phyloP scores from a whole-genome alignment of 106 monocot genomes.

The Apostasia shenzhenica region DNA sequence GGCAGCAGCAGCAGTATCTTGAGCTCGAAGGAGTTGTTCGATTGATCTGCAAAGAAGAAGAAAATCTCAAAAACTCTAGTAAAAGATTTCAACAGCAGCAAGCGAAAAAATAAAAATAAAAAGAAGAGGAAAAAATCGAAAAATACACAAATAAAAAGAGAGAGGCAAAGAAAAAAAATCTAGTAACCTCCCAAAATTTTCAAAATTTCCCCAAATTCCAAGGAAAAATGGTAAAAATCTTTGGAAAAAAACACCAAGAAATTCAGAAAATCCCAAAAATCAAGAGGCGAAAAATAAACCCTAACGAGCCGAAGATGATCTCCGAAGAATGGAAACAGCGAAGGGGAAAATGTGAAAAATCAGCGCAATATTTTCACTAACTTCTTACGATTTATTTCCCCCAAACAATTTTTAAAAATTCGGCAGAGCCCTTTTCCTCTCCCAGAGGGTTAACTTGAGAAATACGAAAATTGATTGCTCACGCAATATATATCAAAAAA shows the following conservation, averaged over 20 bases:
- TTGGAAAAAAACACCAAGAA: neutral
- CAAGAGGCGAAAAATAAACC: slow-evolving; percentile 12
- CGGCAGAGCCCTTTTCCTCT: slow-evolving; percentile 5
- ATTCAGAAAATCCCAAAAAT: slow-evolving; percentile 17
- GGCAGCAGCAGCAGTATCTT: neutral
- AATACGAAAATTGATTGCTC: neutral
- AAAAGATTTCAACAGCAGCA: slow-evolving; percentile 3
- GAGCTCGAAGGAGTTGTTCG: too few relatives aligned
- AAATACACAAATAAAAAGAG: slow-evolving; percentile 5
- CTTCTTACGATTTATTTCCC: slow-evolving; percentile 7
- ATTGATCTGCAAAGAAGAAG: neutral
- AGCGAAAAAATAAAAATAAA: slow-evolving; percentile 4
- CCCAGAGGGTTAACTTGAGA: slow-evolving; percentile 11
- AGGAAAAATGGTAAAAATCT: slow-evolving; percentile 7
- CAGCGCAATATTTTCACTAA: slow-evolving; percentile 16
- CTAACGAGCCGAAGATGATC: neutral
- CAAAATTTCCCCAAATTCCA: slow-evolving; percentile 18
- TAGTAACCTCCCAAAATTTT: slow-evolving; percentile 12
- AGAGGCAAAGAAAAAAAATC: slow-evolving; percentile 17
- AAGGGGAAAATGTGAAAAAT: slow-evolving; percentile 32
- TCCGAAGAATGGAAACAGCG: slow-evolving; percentile 3
- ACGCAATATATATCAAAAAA: too few relatives aligned
- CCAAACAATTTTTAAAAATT: slow-evolving; percentile 9
- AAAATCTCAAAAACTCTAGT: slow-evolving; percentile 1
- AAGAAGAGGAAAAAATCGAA: slow-evolving; percentile 1